Conservation (phyloP, 441 rosid genomes). For the Brassica hybrid region DNA sequence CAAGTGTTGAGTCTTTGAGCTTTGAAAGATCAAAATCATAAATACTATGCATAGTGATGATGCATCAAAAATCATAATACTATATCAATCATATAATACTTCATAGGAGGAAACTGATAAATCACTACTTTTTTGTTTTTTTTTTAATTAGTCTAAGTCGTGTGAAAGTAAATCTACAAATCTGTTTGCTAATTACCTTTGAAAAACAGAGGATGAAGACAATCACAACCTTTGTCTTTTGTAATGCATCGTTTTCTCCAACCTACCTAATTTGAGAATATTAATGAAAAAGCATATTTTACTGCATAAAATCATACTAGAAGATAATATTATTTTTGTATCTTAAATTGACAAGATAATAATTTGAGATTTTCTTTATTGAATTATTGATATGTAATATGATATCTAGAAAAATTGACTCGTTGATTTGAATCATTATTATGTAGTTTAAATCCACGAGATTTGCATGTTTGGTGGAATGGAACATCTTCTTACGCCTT, state of each 20-base stretch:
- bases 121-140: conserved; percentile 20
- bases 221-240: conserved; percentile 5
- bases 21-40: conserved; percentile 22
- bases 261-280: conserved; percentile 24
- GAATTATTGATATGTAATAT: not conserved
- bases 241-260: conserved; percentile 21
- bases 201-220: conserved; percentile 10
- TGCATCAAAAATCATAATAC: conserved; percentile 19
- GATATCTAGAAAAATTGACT: not conserved
- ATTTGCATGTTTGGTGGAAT: conserved; percentile 20
- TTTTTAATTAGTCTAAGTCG: not conserved
- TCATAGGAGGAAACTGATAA: conserved; percentile 23
- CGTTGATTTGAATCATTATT: not conserved
- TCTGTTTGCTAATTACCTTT: not conserved
- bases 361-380: conserved; percentile 1
- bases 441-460: conserved; percentile 25
- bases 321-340: conserved; percentile 12
- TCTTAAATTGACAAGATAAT: conserved; percentile 26
- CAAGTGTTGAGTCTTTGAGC: conserved; percentile 44
- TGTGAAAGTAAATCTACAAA: conserved; percentile 3
- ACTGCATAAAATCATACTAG: conserved; percentile 20
- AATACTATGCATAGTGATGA: conserved; percentile 21
- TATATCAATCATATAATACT: conserved; percentile 3
- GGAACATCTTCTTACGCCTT: not conserved
- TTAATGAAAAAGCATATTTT: not conserved